These are phyloP conservation scores for Papiliotrema nemorosa DNA, from an alignment of 1,284 basidiomycete species.

Conservation along the genomic window DNA sequence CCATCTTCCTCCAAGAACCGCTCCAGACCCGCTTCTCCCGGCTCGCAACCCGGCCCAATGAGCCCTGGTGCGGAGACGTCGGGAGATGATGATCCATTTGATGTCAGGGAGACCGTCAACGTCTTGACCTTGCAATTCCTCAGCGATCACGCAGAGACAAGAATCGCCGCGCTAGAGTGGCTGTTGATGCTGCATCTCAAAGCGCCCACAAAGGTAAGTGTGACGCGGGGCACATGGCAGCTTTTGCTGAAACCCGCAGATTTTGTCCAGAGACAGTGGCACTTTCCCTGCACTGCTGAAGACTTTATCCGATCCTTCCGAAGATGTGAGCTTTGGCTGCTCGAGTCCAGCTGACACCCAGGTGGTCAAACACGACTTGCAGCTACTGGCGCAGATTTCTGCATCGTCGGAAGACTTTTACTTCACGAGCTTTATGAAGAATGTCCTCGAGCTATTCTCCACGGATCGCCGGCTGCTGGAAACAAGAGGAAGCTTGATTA, in stretches of 20 bases:
- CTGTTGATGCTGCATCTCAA: constrained; percentile 98
- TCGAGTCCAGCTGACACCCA: constrained; percentile 30
- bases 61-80: constrained; percentile 22
- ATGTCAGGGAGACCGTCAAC: constrained; percentile 88
- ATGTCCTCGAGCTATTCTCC: constrained; percentile 88
- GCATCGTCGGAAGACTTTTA: constrained; percentile 91
- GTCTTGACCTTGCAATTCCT: constrained; percentile 89
- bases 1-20: constrained; percentile 21
- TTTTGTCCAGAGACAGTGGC: constrained; percentile 91
- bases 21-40: constrained; percentile 27
- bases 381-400: constrained; percentile 88
- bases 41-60: constrained; percentile 16
- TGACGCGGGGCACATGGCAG: not conserved
- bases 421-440: constrained; percentile 93
- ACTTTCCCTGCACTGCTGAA: constrained; percentile 94
- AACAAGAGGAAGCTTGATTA: constrained; percentile 89
- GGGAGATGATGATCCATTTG: constrained; percentile 72
- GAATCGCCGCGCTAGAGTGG: constrained; percentile 95
- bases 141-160: constrained; percentile 93
- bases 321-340: constrained; percentile 61
- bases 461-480: constrained; percentile 89
- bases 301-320: constrained; percentile 92
- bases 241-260: constrained; percentile 53
- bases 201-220: constrained; percentile 78
- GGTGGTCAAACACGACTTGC: constrained; percentile 94